Evolutionary conservation across 352 stramenopile genomes (phyloP), one percentile per base, ranked within the genome.

Genomic region (Phytophthora boehmeriae): DNA sequence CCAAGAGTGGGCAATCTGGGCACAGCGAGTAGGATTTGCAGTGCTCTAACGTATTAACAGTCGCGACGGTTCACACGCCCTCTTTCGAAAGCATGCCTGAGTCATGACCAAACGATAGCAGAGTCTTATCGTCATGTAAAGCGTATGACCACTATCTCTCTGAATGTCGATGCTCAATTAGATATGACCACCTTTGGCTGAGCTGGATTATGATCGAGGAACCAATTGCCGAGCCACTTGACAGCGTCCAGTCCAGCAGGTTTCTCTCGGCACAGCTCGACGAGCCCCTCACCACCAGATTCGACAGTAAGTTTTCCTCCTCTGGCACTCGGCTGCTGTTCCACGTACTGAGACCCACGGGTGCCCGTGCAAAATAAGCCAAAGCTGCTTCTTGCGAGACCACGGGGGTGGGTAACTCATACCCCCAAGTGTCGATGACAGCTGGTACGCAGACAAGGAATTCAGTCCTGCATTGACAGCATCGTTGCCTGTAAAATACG

Each of bases 201-300:
- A 48, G 84, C 91, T 39, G 90, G 89, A 52, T 97, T 97, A 71
- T 97, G 79, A 23, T 78, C 63, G 4, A 97, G 68, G 38, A 97
- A 78, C 83, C 87, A 97, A 8, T 86, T 65, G 14, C 83, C 89
- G 34, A 97, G 84, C 86, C 87, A 93, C 39, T 70, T 75, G 34
- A 91, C 78, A n/a, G 88, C 86, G n/a, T 90, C 66, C 32, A 96
- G 55, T 0, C 83, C 86, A 8, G 76, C 59, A 5, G 83, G 86
- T 19, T 96, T 96, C 30, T 88, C 64, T 8, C 88, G 84, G 50
- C 89, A 97, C 13, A 97, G 73, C 57, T 95, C 86, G 0, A 76
- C 70, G 13, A 97, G 72, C 3, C 78, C 89, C 83, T 88, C 6
- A 78, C 82, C 4, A 97, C 69, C 41, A 96, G 68, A 52, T 90